Conservation (phyloP, 2,329 filamentous ascomycete genomes). For the Incumbomyces delicatus region DNA sequence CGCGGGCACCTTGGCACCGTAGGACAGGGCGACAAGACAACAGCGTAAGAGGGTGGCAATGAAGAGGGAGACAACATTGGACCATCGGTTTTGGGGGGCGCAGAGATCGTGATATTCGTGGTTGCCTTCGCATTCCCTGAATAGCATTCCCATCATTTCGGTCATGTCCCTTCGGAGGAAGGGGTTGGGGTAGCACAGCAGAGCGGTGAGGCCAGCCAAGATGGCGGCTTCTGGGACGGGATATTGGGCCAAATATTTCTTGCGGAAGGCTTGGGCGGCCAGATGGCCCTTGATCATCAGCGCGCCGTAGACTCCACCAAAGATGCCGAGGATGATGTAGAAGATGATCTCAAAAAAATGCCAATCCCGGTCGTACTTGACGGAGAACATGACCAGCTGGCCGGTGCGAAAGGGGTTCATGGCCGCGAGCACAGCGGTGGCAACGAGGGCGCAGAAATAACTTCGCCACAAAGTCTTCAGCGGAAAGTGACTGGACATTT, state of each 20-base stretch:
- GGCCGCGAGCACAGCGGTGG: conserved; percentile 79
- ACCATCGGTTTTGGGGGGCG: conserved; percentile 63
- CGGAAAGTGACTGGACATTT: conserved; percentile 95
- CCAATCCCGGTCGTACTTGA: conserved; percentile 90
- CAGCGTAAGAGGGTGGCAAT: conserved; percentile 72
- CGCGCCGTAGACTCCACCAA: conserved; percentile 89
- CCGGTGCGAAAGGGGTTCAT: conserved; percentile 98
- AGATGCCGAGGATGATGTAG: conserved; percentile 81
- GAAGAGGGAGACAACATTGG: conserved; percentile 67
- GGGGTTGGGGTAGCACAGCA: conserved; percentile 94
- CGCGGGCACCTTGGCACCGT: conserved; percentile 94
- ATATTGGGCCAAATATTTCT: conserved; percentile 78
- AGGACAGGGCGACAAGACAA: conserved; percentile 85
- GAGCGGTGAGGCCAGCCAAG: conserved; percentile 70
- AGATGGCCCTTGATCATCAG: conserved; percentile 98
- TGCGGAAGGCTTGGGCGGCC: conserved; percentile 80
- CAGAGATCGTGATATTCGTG: conserved; percentile 87
- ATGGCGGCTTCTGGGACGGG: conserved; percentile 79
- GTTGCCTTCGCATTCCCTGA: conserved; percentile 80
- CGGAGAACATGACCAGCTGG: conserved; percentile 98
- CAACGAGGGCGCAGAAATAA: conserved; percentile 94
- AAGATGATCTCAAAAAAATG: conserved; percentile 95
- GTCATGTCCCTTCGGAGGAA: conserved; percentile 98
- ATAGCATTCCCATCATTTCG: conserved; percentile 97
- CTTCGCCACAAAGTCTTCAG: conserved; percentile 96